These are phyloP conservation scores for Eremothecium gossypii DNA, from an alignment of 1,139 yeast species.

Conservation along the genomic window DNA sequence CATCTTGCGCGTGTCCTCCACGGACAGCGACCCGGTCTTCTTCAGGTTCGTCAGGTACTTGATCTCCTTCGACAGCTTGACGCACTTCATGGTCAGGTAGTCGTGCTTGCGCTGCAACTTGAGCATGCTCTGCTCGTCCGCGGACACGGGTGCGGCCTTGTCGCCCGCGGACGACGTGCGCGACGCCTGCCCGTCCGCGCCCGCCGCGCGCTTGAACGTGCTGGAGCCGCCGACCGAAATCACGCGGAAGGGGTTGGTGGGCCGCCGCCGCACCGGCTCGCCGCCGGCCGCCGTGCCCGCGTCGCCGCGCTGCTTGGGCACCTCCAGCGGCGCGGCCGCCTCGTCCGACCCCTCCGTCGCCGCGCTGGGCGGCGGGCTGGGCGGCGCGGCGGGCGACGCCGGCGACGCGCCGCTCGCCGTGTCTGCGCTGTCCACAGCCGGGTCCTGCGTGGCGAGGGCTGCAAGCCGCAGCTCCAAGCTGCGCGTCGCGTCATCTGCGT, in stretches of 20 bases:
- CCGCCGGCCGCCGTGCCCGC: conserved; percentile 6
- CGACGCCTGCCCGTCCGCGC: neutral
- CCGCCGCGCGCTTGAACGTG: conserved; percentile 4
- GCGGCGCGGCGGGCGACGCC: too few relatives aligned
- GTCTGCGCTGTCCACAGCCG: too few relatives aligned
- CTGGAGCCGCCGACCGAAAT: conserved; percentile 22
- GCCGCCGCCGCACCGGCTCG: conserved; percentile 8
- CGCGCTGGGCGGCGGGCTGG: too few relatives aligned
- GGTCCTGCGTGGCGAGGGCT: too few relatives aligned
- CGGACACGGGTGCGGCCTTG: conserved; percentile 19
- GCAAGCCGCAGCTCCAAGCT: too few relatives aligned
- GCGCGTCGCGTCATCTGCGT: too few relatives aligned
- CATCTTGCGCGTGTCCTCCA: conserved; percentile 32
- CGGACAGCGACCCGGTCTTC: conserved; percentile 30
- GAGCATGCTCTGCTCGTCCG: conserved; percentile 10
- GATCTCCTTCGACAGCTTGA: conserved; percentile 32
- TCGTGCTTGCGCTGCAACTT: conserved; percentile 24
- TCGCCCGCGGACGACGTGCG: conserved; percentile 11
- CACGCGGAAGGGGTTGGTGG: conserved; percentile 29
- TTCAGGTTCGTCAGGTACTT: conserved; percentile 29
- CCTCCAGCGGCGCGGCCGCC: conserved; percentile 3
- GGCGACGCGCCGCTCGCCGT: too few relatives aligned
- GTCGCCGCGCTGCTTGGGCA: conserved; percentile 2
- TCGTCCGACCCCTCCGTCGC: too few relatives aligned
- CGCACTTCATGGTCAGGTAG: conserved; percentile 25